Evolutionary conservation across 768 basidiomycete species (phyloP).

Genomic region (Nidularia pulvinata): DNA sequence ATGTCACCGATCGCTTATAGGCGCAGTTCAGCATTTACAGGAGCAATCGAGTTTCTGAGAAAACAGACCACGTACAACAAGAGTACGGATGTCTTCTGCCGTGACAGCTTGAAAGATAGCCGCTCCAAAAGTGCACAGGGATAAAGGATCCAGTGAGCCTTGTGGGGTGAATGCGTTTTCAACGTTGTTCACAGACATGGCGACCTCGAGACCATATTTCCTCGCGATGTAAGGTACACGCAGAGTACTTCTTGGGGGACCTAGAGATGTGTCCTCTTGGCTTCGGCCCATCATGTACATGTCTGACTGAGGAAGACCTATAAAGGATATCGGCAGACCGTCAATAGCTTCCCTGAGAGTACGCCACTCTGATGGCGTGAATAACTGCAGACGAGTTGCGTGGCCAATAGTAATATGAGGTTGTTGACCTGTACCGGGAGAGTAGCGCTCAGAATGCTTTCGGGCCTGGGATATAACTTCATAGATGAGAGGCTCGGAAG

Average conservation of each 20-base stretch:
- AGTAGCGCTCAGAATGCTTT: constrained; percentile 10
- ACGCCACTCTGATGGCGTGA: constrained; percentile 44
- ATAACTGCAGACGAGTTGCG: constrained; percentile 56
- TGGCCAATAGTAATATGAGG: constrained; percentile 57
- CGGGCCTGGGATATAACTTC: constrained; percentile 38
- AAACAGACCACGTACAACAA: constrained; percentile 36
- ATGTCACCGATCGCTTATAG: constrained; percentile 44
- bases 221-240: constrained; percentile 46
- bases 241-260: constrained; percentile 53
- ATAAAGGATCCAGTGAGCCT: constrained; percentile 62
- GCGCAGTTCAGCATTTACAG: not conserved
- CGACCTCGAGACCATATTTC: constrained; percentile 44
- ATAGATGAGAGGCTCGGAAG: constrained; percentile 52
- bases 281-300: constrained; percentile 67
- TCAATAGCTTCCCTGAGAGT: constrained; percentile 35
- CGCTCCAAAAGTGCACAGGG: constrained; percentile 56
- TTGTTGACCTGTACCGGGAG: constrained; percentile 13
- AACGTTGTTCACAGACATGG: constrained; percentile 65
- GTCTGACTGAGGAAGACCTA: constrained; percentile 63
- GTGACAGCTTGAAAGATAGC: constrained; percentile 61
- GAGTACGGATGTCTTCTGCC: constrained; percentile 36
- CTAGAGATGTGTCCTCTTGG: constrained; percentile 26
- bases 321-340: constrained; percentile 48
- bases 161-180: constrained; percentile 73
- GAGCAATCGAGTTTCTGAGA: no score